These are phyloP conservation scores for Arabis hirsuta DNA, from an alignment of 345 rosid genomes.

Conservation along the genomic window DNA sequence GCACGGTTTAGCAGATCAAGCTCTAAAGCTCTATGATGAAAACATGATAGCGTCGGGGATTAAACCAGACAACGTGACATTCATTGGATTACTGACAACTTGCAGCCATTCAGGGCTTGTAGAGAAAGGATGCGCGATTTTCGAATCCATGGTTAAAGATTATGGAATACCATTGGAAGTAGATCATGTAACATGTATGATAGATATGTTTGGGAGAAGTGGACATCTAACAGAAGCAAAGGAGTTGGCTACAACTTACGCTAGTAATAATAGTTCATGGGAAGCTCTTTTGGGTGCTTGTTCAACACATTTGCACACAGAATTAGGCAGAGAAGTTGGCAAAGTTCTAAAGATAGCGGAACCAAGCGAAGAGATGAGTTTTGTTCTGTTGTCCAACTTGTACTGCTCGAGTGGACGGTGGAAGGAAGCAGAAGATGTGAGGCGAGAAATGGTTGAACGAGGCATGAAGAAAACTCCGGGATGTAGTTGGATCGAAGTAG, in stretches of 20 bases:
- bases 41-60: constrained; percentile 57
- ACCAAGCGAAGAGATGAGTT: constrained; percentile 62
- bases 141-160: constrained; percentile 53
- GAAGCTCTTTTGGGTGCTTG: constrained; percentile 77
- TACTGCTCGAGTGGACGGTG: constrained; percentile 66
- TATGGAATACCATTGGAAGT: constrained; percentile 52
- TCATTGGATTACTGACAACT: constrained; percentile 68
- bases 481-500: constrained; percentile 84
- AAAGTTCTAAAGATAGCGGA: constrained; percentile 47
- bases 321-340: constrained; percentile 52
- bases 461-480: constrained; percentile 76
- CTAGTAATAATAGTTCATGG: constrained; percentile 35
- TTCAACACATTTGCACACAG: constrained; percentile 49
- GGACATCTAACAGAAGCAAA: constrained; percentile 65
- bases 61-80: constrained; percentile 77
- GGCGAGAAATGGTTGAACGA: constrained; percentile 61
- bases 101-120: constrained; percentile 84
- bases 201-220: constrained; percentile 79
- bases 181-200: constrained; percentile 74
- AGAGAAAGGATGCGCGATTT: constrained; percentile 55
- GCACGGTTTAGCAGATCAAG: constrained; percentile 65
- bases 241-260: constrained; percentile 46
- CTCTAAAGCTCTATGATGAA: constrained; percentile 58
- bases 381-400: constrained; percentile 68
- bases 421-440: constrained; percentile 78